Conservation (phyloP, 169 alveolate genomes). For the Eimeria acervulina region DNA sequence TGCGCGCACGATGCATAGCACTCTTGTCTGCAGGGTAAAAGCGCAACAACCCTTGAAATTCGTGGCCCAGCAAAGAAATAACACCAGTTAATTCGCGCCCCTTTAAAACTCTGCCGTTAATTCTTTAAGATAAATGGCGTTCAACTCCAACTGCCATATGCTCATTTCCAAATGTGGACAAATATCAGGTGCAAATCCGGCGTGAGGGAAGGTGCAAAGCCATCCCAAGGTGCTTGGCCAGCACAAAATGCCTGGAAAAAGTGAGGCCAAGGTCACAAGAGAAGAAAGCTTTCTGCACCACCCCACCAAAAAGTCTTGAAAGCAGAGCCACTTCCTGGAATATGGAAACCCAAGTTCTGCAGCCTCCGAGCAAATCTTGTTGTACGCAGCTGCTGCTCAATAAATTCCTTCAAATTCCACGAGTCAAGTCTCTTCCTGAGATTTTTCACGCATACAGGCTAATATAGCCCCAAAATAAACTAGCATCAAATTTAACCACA, state of each 20-base stretch:
- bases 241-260: neutral
- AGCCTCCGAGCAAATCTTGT: slow-evolving; percentile 47
- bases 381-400: slow-evolving; percentile 49
- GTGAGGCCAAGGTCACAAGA: neutral
- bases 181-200: neutral
- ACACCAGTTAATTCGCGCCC: neutral
- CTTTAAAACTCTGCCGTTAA: neutral
- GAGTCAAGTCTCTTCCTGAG: slow-evolving; percentile 55
- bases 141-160: neutral
- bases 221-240: neutral
- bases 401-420: slow-evolving; percentile 54
- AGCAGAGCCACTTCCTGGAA: slow-evolving; percentile 53
- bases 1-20: neutral
- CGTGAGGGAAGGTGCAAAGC: neutral
- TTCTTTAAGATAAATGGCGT: neutral
- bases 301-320: slow-evolving; percentile 73
- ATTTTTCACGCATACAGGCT: neutral
- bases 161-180: neutral
- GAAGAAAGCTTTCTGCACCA: neutral
- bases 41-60: neutral
- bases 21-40: neutral
- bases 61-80: neutral
- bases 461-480: neutral
- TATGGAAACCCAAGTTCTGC: slow-evolving; percentile 40
- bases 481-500: neutral